Evolutionary conservation across 2,329 filamentous ascomycete genomes (phyloP), one percentile per base, ranked within the genome.

Genomic region (Alternaria infectoria): DNA sequence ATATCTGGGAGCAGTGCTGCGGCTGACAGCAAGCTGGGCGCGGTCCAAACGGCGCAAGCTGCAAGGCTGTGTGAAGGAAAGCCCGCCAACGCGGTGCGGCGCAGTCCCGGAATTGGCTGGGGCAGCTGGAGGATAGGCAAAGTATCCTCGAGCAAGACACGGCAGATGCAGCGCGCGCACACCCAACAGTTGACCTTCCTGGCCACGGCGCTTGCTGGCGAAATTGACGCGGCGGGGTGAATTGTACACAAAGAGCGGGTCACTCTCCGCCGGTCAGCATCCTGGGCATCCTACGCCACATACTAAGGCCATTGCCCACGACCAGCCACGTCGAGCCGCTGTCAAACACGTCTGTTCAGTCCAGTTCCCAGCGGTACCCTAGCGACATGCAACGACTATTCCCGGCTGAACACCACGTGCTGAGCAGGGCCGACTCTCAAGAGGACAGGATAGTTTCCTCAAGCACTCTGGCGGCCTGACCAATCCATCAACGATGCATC

Each of bases 1-100:
- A 71, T 66, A 71, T 69, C 67, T 66, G 70, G 67, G 59, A 69
- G 64, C 25, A 17, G 47, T 59, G 57, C 57, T 74, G 72, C 71
- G 72, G 74, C 75, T 77, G 75, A 77, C 71, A 61, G 61, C 63
- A 65, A 67, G 66, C 69, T 71, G 68, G 71, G 71, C 69, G 59
- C 62, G 55, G 62, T 57, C 58, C 57, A 63, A 65, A 65, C 61
- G 30, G 58, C 32, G 43, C 56, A 54, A 40, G 52, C 52, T 65
- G 61, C 65, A 69, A 69, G 68, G 68, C 68, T 70, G 64, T 63
- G 66, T 57, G 59, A 62, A 46, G 49, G 54, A 59, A 57, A 63
- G 56, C 57, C 67, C 66, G 61, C 67, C 64, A 54, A 58, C 67
- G 50, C 19, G 56, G 30, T 58, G 64, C 54, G 62, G 65, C 62